Percentiles rank a stretch among this genome's conserved stretches.
Conservation (phyloP, 1,284 basidiomycete genomes). For the Rhodotorula sp. region DNA sequence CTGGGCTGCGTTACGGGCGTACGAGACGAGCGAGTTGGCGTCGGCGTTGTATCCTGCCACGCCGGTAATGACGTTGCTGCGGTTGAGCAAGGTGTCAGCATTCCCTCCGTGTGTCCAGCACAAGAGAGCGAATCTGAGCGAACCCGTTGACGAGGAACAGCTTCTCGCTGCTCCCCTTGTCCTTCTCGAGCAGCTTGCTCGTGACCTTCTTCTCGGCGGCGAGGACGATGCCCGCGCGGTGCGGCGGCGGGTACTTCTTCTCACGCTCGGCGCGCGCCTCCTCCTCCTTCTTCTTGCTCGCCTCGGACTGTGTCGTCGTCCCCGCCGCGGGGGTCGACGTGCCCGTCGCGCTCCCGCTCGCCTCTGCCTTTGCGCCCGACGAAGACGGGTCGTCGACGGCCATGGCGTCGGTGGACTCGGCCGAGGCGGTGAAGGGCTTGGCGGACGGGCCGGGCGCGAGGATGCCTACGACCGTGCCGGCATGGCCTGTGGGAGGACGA, state of each 20-base stretch:
- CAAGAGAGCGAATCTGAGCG: constrained; percentile 33
- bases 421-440: constrained; percentile 34
- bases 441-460: constrained; percentile 45
- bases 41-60: constrained; percentile 96
- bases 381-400: constrained; percentile 38
- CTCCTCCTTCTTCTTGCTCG: constrained; percentile 43
- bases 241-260: constrained; percentile 43
- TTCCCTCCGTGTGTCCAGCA: not conserved
- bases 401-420: constrained; percentile 41
- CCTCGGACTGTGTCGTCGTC: constrained; percentile 29
- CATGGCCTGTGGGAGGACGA: constrained; percentile 35
- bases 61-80: constrained; percentile 89
- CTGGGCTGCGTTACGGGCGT: constrained; percentile 86
- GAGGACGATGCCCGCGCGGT: constrained; percentile 75
- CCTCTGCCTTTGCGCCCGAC: not conserved
- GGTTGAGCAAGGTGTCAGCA: not conserved
- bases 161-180: constrained; percentile 94
- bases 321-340: not conserved
- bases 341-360: not conserved
- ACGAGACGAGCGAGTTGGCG: constrained; percentile 96
- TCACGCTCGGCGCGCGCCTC: constrained; percentile 39
- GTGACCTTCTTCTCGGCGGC: constrained; percentile 99
- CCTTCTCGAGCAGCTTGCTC: constrained; percentile 93
- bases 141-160: constrained; percentile 85
- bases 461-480: constrained; percentile 47